These are phyloP conservation scores for Tylopilus plumbeoviolaceoides DNA, from an alignment of 768 basidiomycete genomes.

Conservation along the genomic window DNA sequence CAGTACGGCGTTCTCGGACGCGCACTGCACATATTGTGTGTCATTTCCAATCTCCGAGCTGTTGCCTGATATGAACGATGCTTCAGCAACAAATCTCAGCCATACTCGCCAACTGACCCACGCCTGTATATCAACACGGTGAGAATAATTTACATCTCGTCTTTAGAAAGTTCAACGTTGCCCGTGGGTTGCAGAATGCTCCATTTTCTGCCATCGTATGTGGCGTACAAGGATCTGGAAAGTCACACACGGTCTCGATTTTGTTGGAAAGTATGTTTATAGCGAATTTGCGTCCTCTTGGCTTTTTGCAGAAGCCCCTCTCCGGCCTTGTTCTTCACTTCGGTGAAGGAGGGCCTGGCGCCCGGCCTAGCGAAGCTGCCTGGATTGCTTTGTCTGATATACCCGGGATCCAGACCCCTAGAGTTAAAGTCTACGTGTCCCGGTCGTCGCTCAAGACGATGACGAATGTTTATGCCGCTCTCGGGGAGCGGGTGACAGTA, in stretches of 20 bases:
- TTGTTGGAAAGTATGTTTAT: conserved; percentile 70
- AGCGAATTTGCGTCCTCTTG: conserved; percentile 44
- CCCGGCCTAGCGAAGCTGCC: conserved; percentile 63
- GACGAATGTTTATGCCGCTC: conserved; percentile 49
- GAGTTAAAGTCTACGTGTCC: conserved; percentile 53
- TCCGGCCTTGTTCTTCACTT: conserved; percentile 66
- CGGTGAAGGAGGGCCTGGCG: conserved; percentile 57
- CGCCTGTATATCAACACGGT: conserved; percentile 70
- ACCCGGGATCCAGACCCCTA: conserved; percentile 27
- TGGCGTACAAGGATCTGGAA: conserved; percentile 74
- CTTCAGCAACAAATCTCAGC: conserved; percentile 27
- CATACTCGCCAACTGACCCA: conserved; percentile 38
- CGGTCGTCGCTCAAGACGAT: conserved; percentile 58
- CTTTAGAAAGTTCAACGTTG: not conserved
- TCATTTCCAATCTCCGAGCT: not conserved
- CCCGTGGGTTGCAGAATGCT: conserved; percentile 45
- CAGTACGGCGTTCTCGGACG: conserved; percentile 67
- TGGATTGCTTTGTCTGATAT: conserved; percentile 47
- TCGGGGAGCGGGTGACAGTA: conserved; percentile 48
- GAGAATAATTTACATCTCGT: conserved; percentile 10
- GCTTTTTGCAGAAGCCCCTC: conserved; percentile 50
- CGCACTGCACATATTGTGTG: conserved; percentile 43
- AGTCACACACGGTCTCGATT: conserved; percentile 68
- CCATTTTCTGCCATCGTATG: conserved; percentile 75
- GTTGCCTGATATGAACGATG: not conserved